Conservation (phyloP, 257 asterid species). For the Solanum okadae region DNA sequence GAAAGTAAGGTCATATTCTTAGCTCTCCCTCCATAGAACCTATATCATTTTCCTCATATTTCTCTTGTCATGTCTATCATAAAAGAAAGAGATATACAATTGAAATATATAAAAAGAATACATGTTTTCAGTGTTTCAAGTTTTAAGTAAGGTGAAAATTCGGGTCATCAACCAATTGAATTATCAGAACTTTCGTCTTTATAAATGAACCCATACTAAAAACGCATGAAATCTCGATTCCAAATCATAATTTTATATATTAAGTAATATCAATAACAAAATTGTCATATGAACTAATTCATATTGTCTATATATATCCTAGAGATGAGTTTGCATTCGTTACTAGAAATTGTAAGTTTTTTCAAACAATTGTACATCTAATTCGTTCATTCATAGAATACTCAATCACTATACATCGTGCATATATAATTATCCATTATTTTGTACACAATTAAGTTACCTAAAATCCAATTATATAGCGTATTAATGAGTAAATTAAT, state of each 20-base stretch:
- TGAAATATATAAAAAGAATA: too few species aligned
- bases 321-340: neutral
- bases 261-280: too few species aligned
- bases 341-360: neutral
- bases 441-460: neutral
- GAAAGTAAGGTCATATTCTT: too few species aligned
- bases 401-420: neutral
- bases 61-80: too few species aligned
- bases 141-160: too few species aligned
- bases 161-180: too few species aligned
- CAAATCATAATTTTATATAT: neutral
- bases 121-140: too few species aligned
- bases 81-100: too few species aligned
- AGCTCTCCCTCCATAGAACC: too few species aligned
- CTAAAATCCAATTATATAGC: neutral
- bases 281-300: neutral
- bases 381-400: neutral
- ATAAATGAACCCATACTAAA: too few species aligned
- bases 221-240: neutral
- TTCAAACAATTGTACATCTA: fast-evolving
- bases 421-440: neutral
- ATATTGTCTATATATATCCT: neutral
- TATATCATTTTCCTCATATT: too few species aligned
- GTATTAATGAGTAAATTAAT: neutral
- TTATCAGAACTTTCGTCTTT: too few species aligned